Percentiles rank a stretch among this genome's conserved stretches.
phyloP scores from a whole-genome alignment of 805 yeast species.

The Debaryomyces castellii region DNA sequence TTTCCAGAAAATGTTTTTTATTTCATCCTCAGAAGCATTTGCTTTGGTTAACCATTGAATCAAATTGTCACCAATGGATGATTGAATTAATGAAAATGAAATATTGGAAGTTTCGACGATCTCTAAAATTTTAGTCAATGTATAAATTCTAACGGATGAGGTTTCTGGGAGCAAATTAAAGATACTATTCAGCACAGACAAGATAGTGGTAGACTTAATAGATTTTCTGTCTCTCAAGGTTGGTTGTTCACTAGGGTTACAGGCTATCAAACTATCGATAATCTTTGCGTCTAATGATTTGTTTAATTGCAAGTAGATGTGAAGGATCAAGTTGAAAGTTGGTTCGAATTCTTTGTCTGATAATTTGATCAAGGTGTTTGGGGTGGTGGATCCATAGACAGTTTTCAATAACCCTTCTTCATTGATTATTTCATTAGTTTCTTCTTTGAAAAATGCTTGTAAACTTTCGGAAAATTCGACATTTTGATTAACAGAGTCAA shows the following conservation, averaged over 20 bases:
- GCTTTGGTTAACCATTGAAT: slow-evolving; percentile 34
- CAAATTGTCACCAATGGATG: slow-evolving; percentile 37
- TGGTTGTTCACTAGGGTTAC: slow-evolving; percentile 36
- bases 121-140: slow-evolving; percentile 31
- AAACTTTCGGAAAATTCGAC: slow-evolving; percentile 28
- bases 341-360: slow-evolving; percentile 46
- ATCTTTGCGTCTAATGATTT: slow-evolving; percentile 22
- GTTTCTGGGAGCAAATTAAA: slow-evolving; percentile 41
- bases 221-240: slow-evolving; percentile 45
- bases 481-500: slow-evolving; percentile 31
- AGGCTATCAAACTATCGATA: slow-evolving; percentile 26
- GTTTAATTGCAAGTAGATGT: slow-evolving; percentile 32
- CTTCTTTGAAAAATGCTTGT: slow-evolving; percentile 17
- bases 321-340: slow-evolving; percentile 40
- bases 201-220: slow-evolving; percentile 39
- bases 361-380: slow-evolving; percentile 31
- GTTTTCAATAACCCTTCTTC: slow-evolving; percentile 26
- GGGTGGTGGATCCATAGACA: slow-evolving; percentile 27
- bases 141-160: slow-evolving; percentile 28
- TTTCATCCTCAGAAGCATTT: slow-evolving; percentile 27
- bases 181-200: slow-evolving; percentile 39
- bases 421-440: slow-evolving; percentile 23
- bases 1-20: slow-evolving; percentile 34
- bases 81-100: slow-evolving; percentile 32
- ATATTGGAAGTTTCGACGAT: slow-evolving; percentile 28